Evolutionary conservation across 2,329 filamentous ascomycete genomes (phyloP), one percentile per base, ranked within the genome.

Genomic region (Sclerotinia subarctica): DNA sequence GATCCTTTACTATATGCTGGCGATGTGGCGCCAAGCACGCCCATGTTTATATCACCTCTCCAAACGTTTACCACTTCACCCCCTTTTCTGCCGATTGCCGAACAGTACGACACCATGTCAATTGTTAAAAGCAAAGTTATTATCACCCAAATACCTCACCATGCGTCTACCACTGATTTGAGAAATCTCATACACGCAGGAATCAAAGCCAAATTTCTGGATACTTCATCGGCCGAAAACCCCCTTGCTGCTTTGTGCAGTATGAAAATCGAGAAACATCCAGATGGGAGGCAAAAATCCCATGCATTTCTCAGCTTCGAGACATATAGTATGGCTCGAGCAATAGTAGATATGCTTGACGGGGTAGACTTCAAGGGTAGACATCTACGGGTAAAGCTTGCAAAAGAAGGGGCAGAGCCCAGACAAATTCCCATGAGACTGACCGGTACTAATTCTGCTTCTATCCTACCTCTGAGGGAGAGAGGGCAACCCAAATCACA

Each of bases 41-140:
- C 68, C 10, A 5, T 70, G 11, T 67, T 67, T 24, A n/a, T 65
- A 10, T 32, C 62, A 26, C 68, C 13, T 19, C 13, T 17, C n/a
- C 35, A 44, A 17, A 2, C 35, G 17, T 58, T 42, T 2, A 24
- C 21, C 19, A 10, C 54, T 19, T 24, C n/a, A 4, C 19, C 58
- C 17, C 44, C 58, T 35, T 10, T 49, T 6, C 24, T 26, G 8
- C 26, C 42, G 2, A 64, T 29, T 8, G 8, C 6, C 8, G 21
- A 21, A 13, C 44, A 26, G 17, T 60, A n/a, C 17, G n/a, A 66
- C 1, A 52, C 10, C 15, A 42, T 63, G 59, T 53, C 64, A 1
- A 47, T 69, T 24, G 53, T 72, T 2, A 49, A 68, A 24, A 67
- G 73, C 19, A 75, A 73, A 56, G 68, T 76, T 6, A 71, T 76